Percentiles rank a stretch among this genome's conserved stretches.
Conservation (phyloP, 106 monocot species). For the Triglochin maritima region DNA sequence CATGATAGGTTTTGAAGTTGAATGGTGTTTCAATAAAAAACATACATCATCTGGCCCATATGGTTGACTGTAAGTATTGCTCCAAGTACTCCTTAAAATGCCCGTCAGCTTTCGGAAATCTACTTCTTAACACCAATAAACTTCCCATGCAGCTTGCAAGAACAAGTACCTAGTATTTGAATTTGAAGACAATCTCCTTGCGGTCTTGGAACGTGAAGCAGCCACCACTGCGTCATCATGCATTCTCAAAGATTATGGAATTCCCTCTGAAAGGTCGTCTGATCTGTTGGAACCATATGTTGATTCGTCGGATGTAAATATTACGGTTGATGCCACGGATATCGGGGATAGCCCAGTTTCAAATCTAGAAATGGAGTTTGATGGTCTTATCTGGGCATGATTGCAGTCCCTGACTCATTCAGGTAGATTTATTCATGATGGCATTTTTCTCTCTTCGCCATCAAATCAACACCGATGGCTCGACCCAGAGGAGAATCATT, state of each 20-base stretch:
- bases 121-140: not conserved
- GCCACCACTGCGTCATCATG: constrained; percentile 43
- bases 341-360: constrained; percentile 74
- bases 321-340: constrained; percentile 16
- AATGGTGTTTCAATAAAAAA: constrained; percentile 75
- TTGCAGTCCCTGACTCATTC: not conserved
- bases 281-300: constrained; percentile 58
- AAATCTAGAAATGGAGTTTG: constrained; percentile 71
- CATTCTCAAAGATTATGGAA: constrained; percentile 82
- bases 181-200: constrained; percentile 90
- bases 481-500: not conserved
- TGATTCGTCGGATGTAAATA: constrained; percentile 35
- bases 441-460: not conserved
- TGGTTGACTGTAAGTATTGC: constrained; percentile 69
- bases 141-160: constrained; percentile 53
- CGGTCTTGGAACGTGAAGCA: constrained; percentile 70
- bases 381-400: constrained; percentile 89
- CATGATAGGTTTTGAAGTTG: constrained; percentile 59
- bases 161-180: constrained; percentile 85
- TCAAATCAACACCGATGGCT: not conserved
- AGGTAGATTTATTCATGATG: not conserved
- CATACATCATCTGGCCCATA: constrained; percentile 82
- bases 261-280: constrained; percentile 65
- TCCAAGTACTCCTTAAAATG: too few relatives aligned
- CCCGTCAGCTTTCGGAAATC: not conserved